Evolutionary conservation across 306 rosid genomes (phyloP), one percentile per base, ranked within the genome.

Genomic region (Acacia confusa): DNA sequence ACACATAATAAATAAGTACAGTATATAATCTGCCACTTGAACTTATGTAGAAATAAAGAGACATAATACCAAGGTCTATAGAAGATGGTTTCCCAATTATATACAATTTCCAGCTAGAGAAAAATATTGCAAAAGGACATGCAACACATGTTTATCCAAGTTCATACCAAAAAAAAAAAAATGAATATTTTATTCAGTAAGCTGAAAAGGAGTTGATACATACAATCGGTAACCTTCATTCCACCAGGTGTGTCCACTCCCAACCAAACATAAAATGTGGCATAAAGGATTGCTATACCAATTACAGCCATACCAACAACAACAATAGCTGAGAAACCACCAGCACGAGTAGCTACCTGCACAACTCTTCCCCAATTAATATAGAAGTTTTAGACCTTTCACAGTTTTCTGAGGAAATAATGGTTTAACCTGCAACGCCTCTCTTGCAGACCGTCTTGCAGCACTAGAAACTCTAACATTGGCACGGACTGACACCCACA

Each of bases 401-500:
- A 72, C 36, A 58, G 67, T 65, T 75, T 70, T 78, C 36, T 20
- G 32, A 66, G 76, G 70, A 79, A 79, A 30, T 72, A 36, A 83
- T 25, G 78, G 79, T 55, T 82, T 84, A 78, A 95, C 99, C 99
- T 95, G 99, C 89, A 95, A 83, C 66, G 99, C 98, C 90, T 95
- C 99, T 84, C 99, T 91, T 32, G 98, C 93, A 86, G 99, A 95
- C 82, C 99, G 92, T 66, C 99, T 92, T 2, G 99, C 99, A 77
- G 98, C 98, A 88, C 97, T 95, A 84, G 99, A 93, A 74, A 95
- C 99, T 82, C 99, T 86, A 72, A 95, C 99, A 86, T 95, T 95
- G 73, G 99, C 99, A 84, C 99, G 98, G 85, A 95, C 99, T 48
- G 99, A 95, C 48, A 95, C 99, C 99, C 99, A 95, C 98, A 95